Evolutionary conservation across 306 rosid species (phyloP).

Genomic region (Sicyos baderoa): DNA sequence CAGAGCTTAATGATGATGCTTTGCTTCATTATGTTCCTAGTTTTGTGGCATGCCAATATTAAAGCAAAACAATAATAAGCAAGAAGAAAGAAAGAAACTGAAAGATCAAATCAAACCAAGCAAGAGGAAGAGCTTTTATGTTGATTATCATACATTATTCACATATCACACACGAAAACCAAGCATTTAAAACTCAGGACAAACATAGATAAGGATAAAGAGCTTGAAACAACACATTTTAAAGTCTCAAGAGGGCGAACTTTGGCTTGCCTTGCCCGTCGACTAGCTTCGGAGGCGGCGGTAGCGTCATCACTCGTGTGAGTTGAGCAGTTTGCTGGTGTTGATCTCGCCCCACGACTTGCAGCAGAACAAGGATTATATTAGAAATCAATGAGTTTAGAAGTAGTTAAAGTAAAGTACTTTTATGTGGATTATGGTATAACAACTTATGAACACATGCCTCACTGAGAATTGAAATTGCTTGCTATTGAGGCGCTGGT

Average conservation of each 20-base stretch:
- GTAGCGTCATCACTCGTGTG: conserved; percentile 31
- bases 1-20: no score
- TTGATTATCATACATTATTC: conserved; percentile 11
- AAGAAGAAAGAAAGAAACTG: no score
- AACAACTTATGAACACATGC: conserved; percentile 28
- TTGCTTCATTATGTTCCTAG: no score
- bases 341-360: no score
- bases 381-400: not conserved
- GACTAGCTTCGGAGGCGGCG: conserved; percentile 57
- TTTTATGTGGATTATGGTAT: not conserved
- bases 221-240: not conserved
- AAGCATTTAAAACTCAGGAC: not conserved
- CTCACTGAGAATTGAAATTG: conserved; percentile 64
- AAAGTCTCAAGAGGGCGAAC: conserved; percentile 30
- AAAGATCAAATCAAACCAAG: no score
- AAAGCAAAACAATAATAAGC: no score
- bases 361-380: not conserved
- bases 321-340: no score
- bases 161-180: conserved; percentile 4
- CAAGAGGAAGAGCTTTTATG: no score
- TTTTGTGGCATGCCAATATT: no score
- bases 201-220: not conserved
- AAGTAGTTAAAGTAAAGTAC: not conserved
- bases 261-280: conserved; percentile 41
- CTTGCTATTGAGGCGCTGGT: conserved; percentile 46